phyloP scores from a whole-genome alignment of 2,329 filamentous ascomycete species.

The Didymella sp. region DNA sequence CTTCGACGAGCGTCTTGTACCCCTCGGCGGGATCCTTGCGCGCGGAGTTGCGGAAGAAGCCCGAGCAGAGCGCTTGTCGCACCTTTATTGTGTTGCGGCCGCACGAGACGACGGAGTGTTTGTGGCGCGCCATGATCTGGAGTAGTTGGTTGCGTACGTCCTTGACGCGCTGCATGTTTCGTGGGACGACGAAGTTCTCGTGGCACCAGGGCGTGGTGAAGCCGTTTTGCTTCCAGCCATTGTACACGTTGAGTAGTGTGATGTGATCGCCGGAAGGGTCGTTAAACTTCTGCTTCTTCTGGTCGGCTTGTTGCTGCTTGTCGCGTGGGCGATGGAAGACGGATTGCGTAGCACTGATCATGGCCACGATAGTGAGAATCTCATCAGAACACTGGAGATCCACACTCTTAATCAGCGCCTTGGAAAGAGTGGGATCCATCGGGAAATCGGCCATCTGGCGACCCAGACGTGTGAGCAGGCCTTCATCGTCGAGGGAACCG shows the following conservation, averaged over 20 bases:
- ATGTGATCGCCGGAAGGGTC: conserved; percentile 94
- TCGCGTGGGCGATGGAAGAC: conserved; percentile 97
- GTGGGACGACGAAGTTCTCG: conserved; percentile 96
- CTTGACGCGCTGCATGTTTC: conserved; percentile 85
- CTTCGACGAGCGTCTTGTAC: conserved; percentile 96
- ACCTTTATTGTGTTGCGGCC: conserved; percentile 87
- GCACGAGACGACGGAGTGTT: conserved; percentile 81
- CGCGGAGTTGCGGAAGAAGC: conserved; percentile 94
- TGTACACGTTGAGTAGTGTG: conserved; percentile 95
- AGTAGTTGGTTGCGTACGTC: conserved; percentile 92
- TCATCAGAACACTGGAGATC: conserved; percentile 92
- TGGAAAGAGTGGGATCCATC: conserved; percentile 92
- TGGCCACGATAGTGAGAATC: conserved; percentile 81
- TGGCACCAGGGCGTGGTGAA: conserved; percentile 92
- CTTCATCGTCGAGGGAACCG: conserved; percentile 92
- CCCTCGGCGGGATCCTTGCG: conserved; percentile 96
- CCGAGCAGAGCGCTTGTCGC: conserved; percentile 84
- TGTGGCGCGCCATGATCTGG: conserved; percentile 92
- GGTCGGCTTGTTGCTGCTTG: conserved; percentile 93
- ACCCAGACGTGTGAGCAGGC: conserved; percentile 86
- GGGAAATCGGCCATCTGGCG: conserved; percentile 99
- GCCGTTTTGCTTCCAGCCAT: conserved; percentile 88
- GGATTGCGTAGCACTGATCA: conserved; percentile 74
- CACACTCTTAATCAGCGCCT: conserved; percentile 86
- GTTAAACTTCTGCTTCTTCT: conserved; percentile 98